Conservation (phyloP, 192 early-diverging fungal species). For the Coemansia sp. region DNA sequence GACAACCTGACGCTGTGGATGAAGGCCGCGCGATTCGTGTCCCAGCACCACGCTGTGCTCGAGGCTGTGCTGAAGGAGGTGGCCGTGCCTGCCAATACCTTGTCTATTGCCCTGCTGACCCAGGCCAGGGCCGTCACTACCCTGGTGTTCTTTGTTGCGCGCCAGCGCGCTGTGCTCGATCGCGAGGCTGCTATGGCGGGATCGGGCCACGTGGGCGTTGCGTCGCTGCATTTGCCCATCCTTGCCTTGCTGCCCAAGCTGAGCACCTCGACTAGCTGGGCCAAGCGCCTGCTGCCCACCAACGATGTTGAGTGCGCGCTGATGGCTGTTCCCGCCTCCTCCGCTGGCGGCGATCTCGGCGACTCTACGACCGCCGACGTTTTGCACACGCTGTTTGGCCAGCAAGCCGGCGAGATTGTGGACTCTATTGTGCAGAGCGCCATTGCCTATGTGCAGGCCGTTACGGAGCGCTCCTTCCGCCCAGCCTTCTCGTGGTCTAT, state of each 20-base stretch:
- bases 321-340: slow-evolving; percentile 23
- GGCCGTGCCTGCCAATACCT: slow-evolving; percentile 20
- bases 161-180: slow-evolving; percentile 51
- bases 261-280: slow-evolving; percentile 28
- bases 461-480: slow-evolving; percentile 42
- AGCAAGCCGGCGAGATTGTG: slow-evolving; percentile 48
- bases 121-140: slow-evolving; percentile 40
- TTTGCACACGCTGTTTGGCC: slow-evolving; percentile 37
- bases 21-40: slow-evolving; percentile 45
- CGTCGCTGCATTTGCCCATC: slow-evolving; percentile 40
- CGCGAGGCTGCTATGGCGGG: slow-evolving; percentile 43
- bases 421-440: slow-evolving; percentile 41
- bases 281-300: slow-evolving; percentile 22
- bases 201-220: slow-evolving; percentile 44
- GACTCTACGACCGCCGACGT: slow-evolving; percentile 16
- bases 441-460: slow-evolving; percentile 44
- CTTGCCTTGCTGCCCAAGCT: slow-evolving; percentile 51
- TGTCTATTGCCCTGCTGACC: slow-evolving; percentile 37
- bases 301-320: slow-evolving; percentile 54
- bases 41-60: slow-evolving; percentile 44
- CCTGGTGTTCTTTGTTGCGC: slow-evolving; percentile 37
- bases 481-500: slow-evolving; percentile 51
- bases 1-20: slow-evolving; percentile 50
- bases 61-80: slow-evolving; percentile 44
- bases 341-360: slow-evolving; percentile 12